Percentiles rank a stretch among this genome's conserved stretches.
Conservation (phyloP, 306 rosid species). For the Vicia sativa region DNA sequence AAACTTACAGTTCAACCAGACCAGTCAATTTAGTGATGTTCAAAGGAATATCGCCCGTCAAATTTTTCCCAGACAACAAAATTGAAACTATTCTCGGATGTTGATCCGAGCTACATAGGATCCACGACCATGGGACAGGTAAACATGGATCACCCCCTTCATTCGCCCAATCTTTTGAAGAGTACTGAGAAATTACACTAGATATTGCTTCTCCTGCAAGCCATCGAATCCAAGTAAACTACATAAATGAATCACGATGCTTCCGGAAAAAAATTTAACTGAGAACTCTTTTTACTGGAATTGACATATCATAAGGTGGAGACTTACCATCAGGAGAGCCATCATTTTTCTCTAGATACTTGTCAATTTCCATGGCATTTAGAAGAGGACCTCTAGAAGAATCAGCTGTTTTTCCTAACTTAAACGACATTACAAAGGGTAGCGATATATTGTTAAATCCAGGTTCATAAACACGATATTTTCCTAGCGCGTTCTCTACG, state of each 20-base stretch:
- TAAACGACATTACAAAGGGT: conserved; percentile 81
- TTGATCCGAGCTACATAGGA: conserved; percentile 75
- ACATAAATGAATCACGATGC: conserved; percentile 34
- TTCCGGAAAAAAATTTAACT: conserved; percentile 16
- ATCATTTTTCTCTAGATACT: conserved; percentile 71
- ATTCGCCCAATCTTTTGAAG: conserved; percentile 68
- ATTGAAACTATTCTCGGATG: conserved; percentile 81
- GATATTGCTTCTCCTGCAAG: conserved; percentile 67
- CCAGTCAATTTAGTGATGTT: conserved; percentile 73
- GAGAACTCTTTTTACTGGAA: conserved; percentile 12
- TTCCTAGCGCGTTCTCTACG: conserved; percentile 91
- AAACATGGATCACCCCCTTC: conserved; percentile 98
- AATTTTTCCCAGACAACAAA: conserved; percentile 64
- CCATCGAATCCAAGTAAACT: conserved; percentile 40
- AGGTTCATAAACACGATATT: conserved; percentile 88
- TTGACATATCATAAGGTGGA: background rate
- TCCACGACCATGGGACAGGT: conserved; percentile 98
- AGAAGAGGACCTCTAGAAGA: conserved; percentile 86
- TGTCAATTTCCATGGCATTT: conserved; percentile 93
- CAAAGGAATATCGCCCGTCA: conserved; percentile 80
- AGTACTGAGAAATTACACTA: conserved; percentile 60
- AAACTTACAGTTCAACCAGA: conserved; percentile 83
- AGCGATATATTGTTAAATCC: conserved; percentile 75
- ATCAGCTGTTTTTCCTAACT: conserved; percentile 78
- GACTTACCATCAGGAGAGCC: conserved; percentile 85